These are phyloP conservation scores for Brassica hybrid DNA, from an alignment of 441 rosid species.

Conservation along the genomic window DNA sequence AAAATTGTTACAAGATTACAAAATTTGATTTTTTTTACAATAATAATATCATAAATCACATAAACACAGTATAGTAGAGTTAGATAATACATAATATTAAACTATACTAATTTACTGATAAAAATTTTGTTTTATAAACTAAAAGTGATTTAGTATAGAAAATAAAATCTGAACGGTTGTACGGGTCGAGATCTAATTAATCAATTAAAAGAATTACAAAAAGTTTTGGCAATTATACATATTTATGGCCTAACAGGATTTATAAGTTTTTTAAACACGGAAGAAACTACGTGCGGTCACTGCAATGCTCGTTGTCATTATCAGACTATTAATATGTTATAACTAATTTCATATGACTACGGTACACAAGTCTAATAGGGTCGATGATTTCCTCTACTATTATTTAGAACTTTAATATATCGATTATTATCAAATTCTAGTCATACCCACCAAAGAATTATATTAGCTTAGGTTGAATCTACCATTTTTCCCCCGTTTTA, in stretches of 20 bases:
- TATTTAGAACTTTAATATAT: background rate
- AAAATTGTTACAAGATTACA: too few relatives aligned
- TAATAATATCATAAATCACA: too few relatives aligned
- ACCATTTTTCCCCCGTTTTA: background rate
- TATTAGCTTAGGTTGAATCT: slow-evolving; percentile 10
- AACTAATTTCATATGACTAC: background rate
- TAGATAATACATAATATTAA: too few relatives aligned
- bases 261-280: background rate
- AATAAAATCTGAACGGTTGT: too few relatives aligned
- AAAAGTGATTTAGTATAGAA: too few relatives aligned
- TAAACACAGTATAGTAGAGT: too few relatives aligned
- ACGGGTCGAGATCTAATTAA: too few relatives aligned
- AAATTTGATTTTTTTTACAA: too few relatives aligned
- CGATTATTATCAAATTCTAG: slow-evolving; percentile 15
- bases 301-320: slow-evolving; percentile 6
- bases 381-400: background rate
- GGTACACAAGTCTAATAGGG: background rate
- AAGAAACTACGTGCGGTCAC: background rate
- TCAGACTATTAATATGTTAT: background rate
- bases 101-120: too few relatives aligned
- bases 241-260: background rate
- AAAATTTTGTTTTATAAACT: too few relatives aligned
- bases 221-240: background rate
- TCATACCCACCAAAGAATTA: background rate
- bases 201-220: too few relatives aligned